Evolutionary conservation across 2,329 filamentous ascomycete species (phyloP).

Genomic region (Podosphaera leucotricha): DNA sequence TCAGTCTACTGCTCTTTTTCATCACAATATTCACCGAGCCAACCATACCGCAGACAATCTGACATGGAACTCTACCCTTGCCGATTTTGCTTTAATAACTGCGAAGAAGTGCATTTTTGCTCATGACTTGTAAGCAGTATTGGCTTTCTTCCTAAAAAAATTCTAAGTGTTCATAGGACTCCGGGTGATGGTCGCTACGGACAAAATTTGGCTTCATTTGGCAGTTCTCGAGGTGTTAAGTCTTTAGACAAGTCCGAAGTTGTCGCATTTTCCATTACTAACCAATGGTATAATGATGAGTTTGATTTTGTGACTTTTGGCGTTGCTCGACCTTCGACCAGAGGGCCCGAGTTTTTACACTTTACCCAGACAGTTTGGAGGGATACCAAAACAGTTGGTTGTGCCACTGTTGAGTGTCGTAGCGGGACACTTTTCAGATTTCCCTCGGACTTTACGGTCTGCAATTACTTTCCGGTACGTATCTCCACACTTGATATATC

Average conservation of each 20-base stretch:
- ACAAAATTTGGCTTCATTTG: constrained; percentile 68
- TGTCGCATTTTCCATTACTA: constrained; percentile 44
- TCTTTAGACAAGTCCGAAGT: constrained; percentile 28
- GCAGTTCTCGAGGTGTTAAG: constrained; percentile 18
- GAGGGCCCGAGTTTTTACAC: constrained; percentile 23
- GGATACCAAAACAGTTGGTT: constrained; percentile 35
- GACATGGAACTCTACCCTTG: constrained; percentile 40
- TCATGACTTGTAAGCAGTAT: constrained; percentile 46
- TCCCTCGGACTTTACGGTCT: constrained; percentile 51
- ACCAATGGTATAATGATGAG: constrained; percentile 80
- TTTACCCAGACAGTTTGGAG: constrained; percentile 58
- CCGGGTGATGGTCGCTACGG: constrained; percentile 46
- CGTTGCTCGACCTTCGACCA: constrained; percentile 28
- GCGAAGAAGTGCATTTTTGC: constrained; percentile 46
- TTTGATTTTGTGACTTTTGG: constrained; percentile 31
- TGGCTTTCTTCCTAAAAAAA: neutral
- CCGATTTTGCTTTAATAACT: constrained; percentile 35
- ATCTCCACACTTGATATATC: constrained; percentile 15
- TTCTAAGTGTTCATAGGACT: constrained; percentile 21
- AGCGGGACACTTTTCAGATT: constrained; percentile 36
- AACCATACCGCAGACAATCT: constrained; percentile 53
- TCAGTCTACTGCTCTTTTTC: constrained; percentile 4
- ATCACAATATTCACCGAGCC: constrained; percentile 69
- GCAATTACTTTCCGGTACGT: neutral
- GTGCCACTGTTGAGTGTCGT: constrained; percentile 31